Evolutionary conservation across 345 rosid genomes (phyloP).

Genomic region (Ceriops zippeliana): DNA sequence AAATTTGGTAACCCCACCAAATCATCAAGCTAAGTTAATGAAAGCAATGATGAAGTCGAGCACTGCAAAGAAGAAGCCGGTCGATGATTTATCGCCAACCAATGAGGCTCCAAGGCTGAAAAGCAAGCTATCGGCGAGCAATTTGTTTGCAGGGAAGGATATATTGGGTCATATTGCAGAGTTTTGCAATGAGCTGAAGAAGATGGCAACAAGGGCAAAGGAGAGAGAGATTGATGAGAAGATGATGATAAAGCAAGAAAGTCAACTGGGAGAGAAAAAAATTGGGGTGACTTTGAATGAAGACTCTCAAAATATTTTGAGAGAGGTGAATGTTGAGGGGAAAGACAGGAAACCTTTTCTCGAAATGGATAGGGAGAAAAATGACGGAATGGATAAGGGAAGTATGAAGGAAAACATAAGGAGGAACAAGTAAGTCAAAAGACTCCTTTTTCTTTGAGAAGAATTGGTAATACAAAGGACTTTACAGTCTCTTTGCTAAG

Average conservation of each 20-base stretch:
- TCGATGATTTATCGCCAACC: constrained; percentile 23
- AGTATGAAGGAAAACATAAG: constrained; percentile 49
- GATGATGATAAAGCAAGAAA: constrained; percentile 26
- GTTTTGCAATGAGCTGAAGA: constrained; percentile 79
- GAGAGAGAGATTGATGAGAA: constrained; percentile 53
- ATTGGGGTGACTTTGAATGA: constrained; percentile 23
- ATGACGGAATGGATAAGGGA: constrained; percentile 30
- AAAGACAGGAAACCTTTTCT: constrained; percentile 65
- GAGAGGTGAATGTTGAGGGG: constrained; percentile 30
- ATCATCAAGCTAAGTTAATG: constrained; percentile 39
- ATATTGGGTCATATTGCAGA: constrained; percentile 71
- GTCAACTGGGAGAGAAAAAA: constrained; percentile 23
- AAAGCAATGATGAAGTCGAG: constrained; percentile 52
- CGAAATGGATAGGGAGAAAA: constrained; percentile 38
- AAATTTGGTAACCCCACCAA: constrained; percentile 46
- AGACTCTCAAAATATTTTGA: constrained; percentile 31
- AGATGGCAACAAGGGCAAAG: constrained; percentile 59
- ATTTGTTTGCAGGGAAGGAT: constrained; percentile 76
- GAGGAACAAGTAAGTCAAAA: constrained; percentile 49
- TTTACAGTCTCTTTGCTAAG: constrained; percentile 18
- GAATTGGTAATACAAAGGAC: constrained; percentile 58
- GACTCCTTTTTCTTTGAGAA: constrained; percentile 22
- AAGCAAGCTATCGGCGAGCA: constrained; percentile 72
- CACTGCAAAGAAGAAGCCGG: constrained; percentile 48
- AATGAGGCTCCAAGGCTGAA: constrained; percentile 51